Evolutionary conservation across 148 eudicot species (phyloP).

Genomic region (Polygonum maritimum): DNA sequence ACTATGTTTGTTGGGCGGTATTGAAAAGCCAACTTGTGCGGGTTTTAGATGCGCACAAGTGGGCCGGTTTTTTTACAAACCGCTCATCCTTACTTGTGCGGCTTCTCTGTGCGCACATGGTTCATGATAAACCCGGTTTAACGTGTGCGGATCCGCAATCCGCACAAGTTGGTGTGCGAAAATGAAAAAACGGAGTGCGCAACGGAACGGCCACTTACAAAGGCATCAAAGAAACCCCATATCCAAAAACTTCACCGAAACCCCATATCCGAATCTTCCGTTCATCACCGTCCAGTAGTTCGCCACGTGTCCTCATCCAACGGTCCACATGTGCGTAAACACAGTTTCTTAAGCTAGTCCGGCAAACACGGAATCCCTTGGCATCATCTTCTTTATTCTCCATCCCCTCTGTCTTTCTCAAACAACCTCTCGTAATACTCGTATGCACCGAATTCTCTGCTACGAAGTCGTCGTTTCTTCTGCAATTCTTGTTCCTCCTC

Average conservation of each 20-base stretch:
- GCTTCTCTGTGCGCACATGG: too few species aligned
- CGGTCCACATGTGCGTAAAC: background rate
- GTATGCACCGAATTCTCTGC: background rate
- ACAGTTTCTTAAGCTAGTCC: background rate
- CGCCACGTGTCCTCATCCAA: constrained; percentile 1
- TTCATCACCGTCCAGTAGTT: background rate
- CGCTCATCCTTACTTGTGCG: too few species aligned
- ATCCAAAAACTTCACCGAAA: too few species aligned
- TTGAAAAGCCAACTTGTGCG: too few species aligned
- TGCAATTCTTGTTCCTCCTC: background rate
- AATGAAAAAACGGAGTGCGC: too few species aligned
- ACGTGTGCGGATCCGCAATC: too few species aligned
- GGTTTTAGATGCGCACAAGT: too few species aligned
- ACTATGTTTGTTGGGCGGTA: too few species aligned
- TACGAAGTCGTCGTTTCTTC: constrained; percentile 1
- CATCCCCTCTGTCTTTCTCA: background rate
- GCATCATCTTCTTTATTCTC: constrained; percentile 4
- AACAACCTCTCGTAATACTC: background rate
- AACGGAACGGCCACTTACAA: too few species aligned
- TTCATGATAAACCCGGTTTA: too few species aligned
- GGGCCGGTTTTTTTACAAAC: too few species aligned
- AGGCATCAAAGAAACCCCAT: background rate
- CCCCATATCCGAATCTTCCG: constrained; percentile 3
- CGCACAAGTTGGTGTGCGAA: too few species aligned
- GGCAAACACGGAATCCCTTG: background rate